A percentile compares a stretch with the other conserved stretches of the same genome.
These are phyloP conservation scores for Sphagnum fallax DNA, from an alignment of 228 moss, liverwort and hornwort species.

Conservation along the genomic window DNA sequence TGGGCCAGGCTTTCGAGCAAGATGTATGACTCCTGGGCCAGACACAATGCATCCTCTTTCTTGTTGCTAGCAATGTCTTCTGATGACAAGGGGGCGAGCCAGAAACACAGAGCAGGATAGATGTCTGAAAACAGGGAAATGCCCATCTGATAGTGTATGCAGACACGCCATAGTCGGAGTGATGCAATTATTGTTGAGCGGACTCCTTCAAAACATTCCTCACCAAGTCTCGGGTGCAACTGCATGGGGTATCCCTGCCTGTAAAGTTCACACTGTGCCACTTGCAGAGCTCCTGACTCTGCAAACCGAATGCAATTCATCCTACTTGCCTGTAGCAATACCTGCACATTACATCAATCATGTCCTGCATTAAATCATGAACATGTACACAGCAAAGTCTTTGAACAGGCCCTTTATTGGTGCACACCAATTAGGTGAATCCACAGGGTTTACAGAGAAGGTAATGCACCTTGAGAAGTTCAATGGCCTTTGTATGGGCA, in stretches of 20 bases:
- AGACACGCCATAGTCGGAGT: conserved; percentile 78
- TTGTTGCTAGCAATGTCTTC: conserved; percentile 23
- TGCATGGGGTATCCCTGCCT: conserved; percentile 33
- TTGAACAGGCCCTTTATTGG: too few relatives aligned
- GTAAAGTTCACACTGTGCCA: conserved; percentile 59
- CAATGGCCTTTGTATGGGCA: conserved; percentile 30
- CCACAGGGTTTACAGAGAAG: too few relatives aligned
- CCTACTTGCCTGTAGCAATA: conserved; percentile 62
- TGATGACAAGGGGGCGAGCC: conserved; percentile 55
- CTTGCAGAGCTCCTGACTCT: conserved; percentile 49
- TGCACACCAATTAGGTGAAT: too few relatives aligned
- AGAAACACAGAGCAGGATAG: conserved; percentile 61
- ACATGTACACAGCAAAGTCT: too few relatives aligned
- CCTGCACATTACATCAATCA: conserved; percentile 24
- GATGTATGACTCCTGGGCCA: conserved; percentile 61
- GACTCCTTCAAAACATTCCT: conserved; percentile 12
- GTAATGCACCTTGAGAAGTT: conserved; percentile 31
- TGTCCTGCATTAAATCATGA: too few relatives aligned
- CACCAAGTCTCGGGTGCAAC: conserved; percentile 11
- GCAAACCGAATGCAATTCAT: conserved; percentile 54
- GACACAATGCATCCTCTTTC: conserved; percentile 21
- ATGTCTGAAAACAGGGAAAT: conserved; percentile 60
- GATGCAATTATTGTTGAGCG: conserved; percentile 40
- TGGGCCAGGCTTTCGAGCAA: conserved; percentile 70
- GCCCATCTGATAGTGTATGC: conserved; percentile 63